Base-by-base conservation (phyloP, 495 filamentous ascomycete genomes). In the Endocarpon pusillum region DNA sequence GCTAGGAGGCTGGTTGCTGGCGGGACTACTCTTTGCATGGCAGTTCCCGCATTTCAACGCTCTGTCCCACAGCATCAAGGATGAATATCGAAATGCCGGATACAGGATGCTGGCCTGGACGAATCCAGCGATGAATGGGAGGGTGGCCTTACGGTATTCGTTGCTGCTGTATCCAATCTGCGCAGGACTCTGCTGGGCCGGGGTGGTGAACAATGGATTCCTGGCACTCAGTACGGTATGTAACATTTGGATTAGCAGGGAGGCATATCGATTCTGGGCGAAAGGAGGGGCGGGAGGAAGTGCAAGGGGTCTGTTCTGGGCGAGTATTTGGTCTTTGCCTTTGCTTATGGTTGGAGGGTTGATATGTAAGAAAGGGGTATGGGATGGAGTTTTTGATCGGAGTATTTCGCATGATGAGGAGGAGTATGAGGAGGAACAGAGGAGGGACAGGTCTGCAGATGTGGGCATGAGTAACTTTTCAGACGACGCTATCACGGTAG, bases 1-100 rank as follows among this genome's bases (percentile, higher is more conserved):
- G 36, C 57, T 78, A 4, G 89, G 89, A 2, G 91, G 87, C 1
- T 97, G 89, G 89, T 53, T 96, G 4, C 60, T 94, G 1, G 91
- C 81, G 3, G 71, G 67, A 0, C 57, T 94, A 20, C 60, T 97
- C 4, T 91, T 94, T 39, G 81, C 84, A 1, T 97, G 89, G 89
- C 89, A 97, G 52, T 96, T 96, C 47, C 83, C 89, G 9, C 89
- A 97, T 51, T 97, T 97, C 61, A 94, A 93, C 61, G 75, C 84
- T 0, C 61, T 97, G 7, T 84, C 78, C 16, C 89, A 83, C 67
- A 57, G 69, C 7, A 89, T 96, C 37, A 64, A 81, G 5, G 78
- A 92, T 1, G 91, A 97, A 45, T 97, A 97, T 57, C 75, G 71
- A 42, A 61, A 63, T 4, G 89, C 85, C 0, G 89, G 89, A 0